Evolutionary conservation across 495 filamentous ascomycete genomes (phyloP).

Genomic region (Aspergillus ostianus): DNA sequence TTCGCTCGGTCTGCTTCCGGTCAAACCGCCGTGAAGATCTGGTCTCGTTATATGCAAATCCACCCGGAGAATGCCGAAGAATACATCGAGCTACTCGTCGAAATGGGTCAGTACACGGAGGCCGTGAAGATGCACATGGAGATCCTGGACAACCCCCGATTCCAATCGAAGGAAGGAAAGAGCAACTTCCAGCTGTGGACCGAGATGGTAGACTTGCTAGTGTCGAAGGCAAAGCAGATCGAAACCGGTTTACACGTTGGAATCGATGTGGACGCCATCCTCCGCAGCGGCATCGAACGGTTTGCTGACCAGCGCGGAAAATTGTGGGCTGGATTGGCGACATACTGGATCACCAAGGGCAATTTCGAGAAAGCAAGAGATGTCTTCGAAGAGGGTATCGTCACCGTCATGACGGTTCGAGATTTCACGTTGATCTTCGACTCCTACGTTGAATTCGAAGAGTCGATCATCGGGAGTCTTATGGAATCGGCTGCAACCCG

Average conservation of each 20-base stretch:
- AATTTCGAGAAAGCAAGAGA: constrained; percentile 91
- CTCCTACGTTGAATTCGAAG: constrained; percentile 94
- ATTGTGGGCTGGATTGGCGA: constrained; percentile 93
- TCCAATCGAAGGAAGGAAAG: constrained; percentile 89
- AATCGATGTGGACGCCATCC: constrained; percentile 90
- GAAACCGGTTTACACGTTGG: constrained; percentile 74
- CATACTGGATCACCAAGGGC: constrained; percentile 93
- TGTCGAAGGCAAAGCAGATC: constrained; percentile 83
- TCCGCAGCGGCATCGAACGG: constrained; percentile 86
- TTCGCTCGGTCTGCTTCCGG: constrained; percentile 95
- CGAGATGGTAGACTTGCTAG: constrained; percentile 96
- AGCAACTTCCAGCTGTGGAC: constrained; percentile 97
- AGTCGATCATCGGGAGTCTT: constrained; percentile 85
- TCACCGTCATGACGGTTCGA: constrained; percentile 97
- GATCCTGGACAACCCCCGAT: constrained; percentile 87
- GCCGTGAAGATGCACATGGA: constrained; percentile 92
- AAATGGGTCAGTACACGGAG: constrained; percentile 83
- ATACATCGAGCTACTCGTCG: constrained; percentile 82
- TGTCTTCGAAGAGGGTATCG: constrained; percentile 94
- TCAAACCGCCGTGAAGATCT: constrained; percentile 87
- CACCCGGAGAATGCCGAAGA: constrained; percentile 96
- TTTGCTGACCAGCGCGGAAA: constrained; percentile 96
- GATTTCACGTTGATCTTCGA: constrained; percentile 98
- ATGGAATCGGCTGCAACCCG: constrained; percentile 85
- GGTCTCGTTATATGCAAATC: constrained; percentile 96